Conservation (phyloP, 345 rosid species). For the Eucalyptus caleyi region DNA sequence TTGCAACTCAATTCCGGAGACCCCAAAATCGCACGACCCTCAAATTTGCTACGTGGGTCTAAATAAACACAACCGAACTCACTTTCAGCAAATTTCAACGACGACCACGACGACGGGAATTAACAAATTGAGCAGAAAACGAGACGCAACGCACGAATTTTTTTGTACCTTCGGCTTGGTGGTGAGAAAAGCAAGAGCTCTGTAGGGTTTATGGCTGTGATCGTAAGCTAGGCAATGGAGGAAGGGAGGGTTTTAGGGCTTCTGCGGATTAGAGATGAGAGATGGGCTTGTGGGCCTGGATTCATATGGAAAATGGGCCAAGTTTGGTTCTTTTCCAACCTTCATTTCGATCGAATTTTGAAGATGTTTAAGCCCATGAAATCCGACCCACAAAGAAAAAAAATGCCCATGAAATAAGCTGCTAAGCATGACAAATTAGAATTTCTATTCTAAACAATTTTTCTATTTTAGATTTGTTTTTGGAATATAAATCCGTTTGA, state of each 20-base stretch:
- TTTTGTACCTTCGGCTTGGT: background rate
- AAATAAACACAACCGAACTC: background rate
- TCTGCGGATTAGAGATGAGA: background rate
- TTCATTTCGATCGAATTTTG: background rate
- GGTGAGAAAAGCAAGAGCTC: background rate
- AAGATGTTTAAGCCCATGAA: background rate
- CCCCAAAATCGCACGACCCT: background rate
- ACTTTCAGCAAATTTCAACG: background rate
- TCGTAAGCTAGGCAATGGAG: background rate
- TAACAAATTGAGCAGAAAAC: background rate
- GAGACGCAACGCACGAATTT: background rate
- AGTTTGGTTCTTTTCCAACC: background rate
- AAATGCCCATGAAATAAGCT: background rate
- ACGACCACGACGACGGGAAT: background rate
- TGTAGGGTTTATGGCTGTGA: background rate
- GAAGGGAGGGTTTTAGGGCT: background rate
- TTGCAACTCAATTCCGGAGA: background rate
- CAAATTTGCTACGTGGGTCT: background rate
- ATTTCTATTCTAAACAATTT: too few relatives aligned
- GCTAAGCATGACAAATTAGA: too few relatives aligned
- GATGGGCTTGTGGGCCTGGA: background rate
- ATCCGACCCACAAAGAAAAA: too few relatives aligned
- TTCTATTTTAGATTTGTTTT: too few relatives aligned
- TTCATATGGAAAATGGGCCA: background rate
- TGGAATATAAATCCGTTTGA: too few relatives aligned